Evolutionary conservation across 1,284 basidiomycete species (phyloP), one percentile per base, ranked within the genome.

Genomic region (Athelia sp.): DNA sequence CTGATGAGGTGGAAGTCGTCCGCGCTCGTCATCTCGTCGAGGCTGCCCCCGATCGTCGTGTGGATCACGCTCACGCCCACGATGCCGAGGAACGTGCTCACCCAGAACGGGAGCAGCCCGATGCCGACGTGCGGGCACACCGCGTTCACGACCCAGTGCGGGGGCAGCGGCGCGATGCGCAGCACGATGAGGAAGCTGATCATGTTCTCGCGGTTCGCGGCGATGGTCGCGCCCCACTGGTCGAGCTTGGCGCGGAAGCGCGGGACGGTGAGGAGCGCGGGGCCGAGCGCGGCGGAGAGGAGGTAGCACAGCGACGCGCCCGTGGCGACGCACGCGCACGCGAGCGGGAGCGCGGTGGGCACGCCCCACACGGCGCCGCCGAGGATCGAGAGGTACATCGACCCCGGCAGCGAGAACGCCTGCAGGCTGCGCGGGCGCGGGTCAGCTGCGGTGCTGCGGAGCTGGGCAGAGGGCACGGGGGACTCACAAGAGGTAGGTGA

Each of bases 331-430:
- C 92, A 94, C 56, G 87, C 78, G 61, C 95, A 98, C 4, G 91
- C 90, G n/a, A 98, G 76, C 1, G 92, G 87, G 1, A 98, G 77
- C 0, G 95, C 95, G 6, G 87, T 70, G 1, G 90, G 72, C n/a
- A 97, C 87, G 31, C 96, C 95, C 84, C 94, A 99, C 4, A 98
- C 87, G 0, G 96, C 96, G 26, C 96, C 96, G 13, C 91, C 94
- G 8, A 98, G 83, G 62, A 98, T 98, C 46, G 92, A 93, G 52
- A 99, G 82, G 66, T 99, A 99, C 95, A 98, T 98, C 19, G 93
- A 96, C 0, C 96, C 96, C 0, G 96, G 96, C 4, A 99, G 79
- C 2, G 92, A 94, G 69, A 98, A 99, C 0, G 94, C 92, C 74
- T 99, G 96, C 3, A 98, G 78, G 68, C 93, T 94, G 63, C 45